phyloP scores from a whole-genome alignment of 78 protist species.

The Capsaspora owczarzaki region DNA sequence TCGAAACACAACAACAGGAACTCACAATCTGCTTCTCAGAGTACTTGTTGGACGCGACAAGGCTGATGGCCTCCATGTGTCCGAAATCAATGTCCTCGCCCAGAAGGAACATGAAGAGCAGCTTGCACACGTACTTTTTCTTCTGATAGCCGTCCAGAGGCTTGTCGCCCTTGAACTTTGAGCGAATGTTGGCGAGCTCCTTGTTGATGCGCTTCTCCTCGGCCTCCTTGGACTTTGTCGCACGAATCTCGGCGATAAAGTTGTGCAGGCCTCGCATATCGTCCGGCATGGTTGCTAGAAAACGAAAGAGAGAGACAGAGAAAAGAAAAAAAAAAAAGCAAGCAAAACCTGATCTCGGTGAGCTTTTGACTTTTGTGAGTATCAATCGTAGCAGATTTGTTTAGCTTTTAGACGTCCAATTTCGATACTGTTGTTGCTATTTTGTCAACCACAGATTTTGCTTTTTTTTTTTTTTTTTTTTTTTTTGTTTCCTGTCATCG shows the following conservation, averaged over 20 bases:
- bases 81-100: conserved; percentile 98
- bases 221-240: conserved; percentile 46
- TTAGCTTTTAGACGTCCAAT: no score
- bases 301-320: no score
- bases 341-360: no score
- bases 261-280: conserved; percentile 59
- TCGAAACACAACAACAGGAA: not conserved
- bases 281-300: not conserved
- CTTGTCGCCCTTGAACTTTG: conserved; percentile 43
- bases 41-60: conserved; percentile 66
- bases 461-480: no score
- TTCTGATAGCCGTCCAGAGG: conserved; percentile 63
- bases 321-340: no score
- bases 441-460: no score
- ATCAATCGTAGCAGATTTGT: no score
- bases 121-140: conserved; percentile 93
- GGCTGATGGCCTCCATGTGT: conserved; percentile 93
- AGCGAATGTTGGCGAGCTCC: conserved; percentile 78
- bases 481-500: no score
- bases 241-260: conserved; percentile 72
- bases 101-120: conserved; percentile 90
- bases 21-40: conserved; percentile 88
- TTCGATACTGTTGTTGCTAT: no score
- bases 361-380: no score
- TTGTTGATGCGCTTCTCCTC: conserved; percentile 69